Evolutionary conservation across 2,329 filamentous ascomycete species (phyloP).

Genomic region (Penicillium corylophilum): DNA sequence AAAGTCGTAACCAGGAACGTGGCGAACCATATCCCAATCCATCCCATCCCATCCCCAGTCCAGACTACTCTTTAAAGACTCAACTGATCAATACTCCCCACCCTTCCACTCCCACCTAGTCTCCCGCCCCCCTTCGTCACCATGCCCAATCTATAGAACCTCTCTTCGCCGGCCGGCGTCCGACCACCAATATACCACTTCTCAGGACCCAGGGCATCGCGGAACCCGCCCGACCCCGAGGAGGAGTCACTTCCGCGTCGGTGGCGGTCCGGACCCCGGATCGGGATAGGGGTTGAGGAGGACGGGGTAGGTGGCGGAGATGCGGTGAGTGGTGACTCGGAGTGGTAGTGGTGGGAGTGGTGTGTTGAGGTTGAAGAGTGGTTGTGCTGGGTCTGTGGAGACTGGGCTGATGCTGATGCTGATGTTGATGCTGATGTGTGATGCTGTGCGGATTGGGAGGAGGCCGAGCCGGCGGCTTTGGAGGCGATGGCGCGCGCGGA

Average conservation of each 20-base stretch:
- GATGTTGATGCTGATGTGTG: constrained; percentile 25
- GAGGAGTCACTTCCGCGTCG: constrained; percentile 50
- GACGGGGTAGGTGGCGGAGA: constrained; percentile 27
- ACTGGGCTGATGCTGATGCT: constrained; percentile 4
- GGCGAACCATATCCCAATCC: background rate
- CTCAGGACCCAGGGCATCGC: constrained; percentile 48
- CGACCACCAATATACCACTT: constrained; percentile 54
- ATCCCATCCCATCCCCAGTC: background rate
- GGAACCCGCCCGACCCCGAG: constrained; percentile 48
- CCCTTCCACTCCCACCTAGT: constrained; percentile 41
- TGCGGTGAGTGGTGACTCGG: constrained; percentile 33
- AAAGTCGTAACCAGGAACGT: background rate
- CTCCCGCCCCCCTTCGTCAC: constrained; percentile 46
- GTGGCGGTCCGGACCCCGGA: constrained; percentile 39
- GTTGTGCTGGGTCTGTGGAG: constrained; percentile 1
- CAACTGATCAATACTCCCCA: constrained; percentile 50
- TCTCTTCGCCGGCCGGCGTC: constrained; percentile 48
- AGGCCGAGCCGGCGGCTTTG: constrained; percentile 35
- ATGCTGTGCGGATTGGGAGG: constrained; percentile 25
- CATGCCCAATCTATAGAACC: constrained; percentile 50
- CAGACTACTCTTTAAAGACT: constrained; percentile 39
- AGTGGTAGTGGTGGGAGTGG: constrained; percentile 41
- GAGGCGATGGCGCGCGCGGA: constrained; percentile 50
- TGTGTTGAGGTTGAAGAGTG: constrained; percentile 22
- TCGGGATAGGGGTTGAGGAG: constrained; percentile 39